Evolutionary conservation across 139 green algal species (phyloP).

Genomic region (Chlorella sp.): DNA sequence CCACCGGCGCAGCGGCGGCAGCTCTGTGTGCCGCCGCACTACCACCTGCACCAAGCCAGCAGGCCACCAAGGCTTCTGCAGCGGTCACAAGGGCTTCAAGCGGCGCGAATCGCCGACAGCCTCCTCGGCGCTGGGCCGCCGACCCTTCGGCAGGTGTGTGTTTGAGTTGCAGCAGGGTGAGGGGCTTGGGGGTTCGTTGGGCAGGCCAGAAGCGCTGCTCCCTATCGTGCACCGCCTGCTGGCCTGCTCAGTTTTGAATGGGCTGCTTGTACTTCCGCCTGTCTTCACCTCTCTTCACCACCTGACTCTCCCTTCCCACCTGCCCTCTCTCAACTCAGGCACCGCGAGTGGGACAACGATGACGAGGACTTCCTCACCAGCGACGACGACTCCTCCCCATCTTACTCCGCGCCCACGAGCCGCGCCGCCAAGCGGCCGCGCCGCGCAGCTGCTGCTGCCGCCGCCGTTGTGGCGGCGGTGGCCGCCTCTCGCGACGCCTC

Average conservation of each 20-base stretch:
- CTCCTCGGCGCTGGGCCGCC: neutral
- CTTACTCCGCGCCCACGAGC: neutral
- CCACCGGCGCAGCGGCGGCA: neutral
- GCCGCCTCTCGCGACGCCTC: constrained; percentile 5
- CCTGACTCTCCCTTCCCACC: neutral
- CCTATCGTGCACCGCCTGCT: too few relatives aligned
- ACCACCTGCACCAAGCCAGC: constrained; percentile 53
- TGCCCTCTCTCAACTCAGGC: neutral
- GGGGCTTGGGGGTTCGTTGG: too few relatives aligned
- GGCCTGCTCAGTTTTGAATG: too few relatives aligned
- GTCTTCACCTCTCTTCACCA: too few relatives aligned
- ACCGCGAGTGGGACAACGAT: constrained; percentile 19
- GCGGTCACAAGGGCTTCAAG: constrained; percentile 61
- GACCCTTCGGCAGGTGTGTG: neutral
- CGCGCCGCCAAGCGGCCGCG: constrained; percentile 24
- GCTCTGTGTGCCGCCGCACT: constrained; percentile 44
- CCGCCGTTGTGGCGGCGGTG: neutral
- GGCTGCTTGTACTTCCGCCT: too few relatives aligned
- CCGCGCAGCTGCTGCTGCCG: neutral
- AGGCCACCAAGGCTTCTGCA: constrained; percentile 64
- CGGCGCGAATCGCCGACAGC: constrained; percentile 27
- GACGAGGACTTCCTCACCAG: constrained; percentile 31
- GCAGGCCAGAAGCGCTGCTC: too few relatives aligned
- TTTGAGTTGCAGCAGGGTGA: too few relatives aligned
- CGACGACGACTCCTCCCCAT: constrained; percentile 19